A percentile compares a stretch with the other conserved stretches of the same genome.
These are phyloP conservation scores for Pisolithus sp. DNA, from an alignment of 768 basidiomycete species.

Conservation along the genomic window DNA sequence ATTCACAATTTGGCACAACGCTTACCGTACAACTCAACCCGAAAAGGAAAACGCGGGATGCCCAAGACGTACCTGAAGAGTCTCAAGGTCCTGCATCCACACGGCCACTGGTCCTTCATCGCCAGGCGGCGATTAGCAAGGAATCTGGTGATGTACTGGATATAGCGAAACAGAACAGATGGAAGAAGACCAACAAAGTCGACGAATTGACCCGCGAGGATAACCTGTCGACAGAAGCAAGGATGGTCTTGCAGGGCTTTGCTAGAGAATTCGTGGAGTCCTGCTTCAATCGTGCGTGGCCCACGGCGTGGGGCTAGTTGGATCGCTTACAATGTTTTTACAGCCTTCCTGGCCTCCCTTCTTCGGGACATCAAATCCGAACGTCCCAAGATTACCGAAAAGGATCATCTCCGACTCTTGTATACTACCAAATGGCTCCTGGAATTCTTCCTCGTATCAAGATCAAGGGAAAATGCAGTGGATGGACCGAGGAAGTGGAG, in stretches of 20 bases:
- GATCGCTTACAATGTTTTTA: slow-evolving; percentile 8
- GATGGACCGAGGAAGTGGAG: slow-evolving; percentile 39
- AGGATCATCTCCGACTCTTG: slow-evolving; percentile 85
- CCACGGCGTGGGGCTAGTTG: slow-evolving; percentile 10
- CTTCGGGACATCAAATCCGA: slow-evolving; percentile 93
- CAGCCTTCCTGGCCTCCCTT: slow-evolving; percentile 81
- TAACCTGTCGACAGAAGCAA: slow-evolving; percentile 60
- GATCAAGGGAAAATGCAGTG: slow-evolving; percentile 31
- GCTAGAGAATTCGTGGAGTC: slow-evolving; percentile 70
- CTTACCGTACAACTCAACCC: slow-evolving; percentile 71
- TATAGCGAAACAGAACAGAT: slow-evolving; percentile 53
- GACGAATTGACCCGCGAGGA: slow-evolving; percentile 68
- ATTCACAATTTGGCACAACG: slow-evolving; percentile 96
- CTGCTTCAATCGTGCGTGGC: slow-evolving; percentile 80
- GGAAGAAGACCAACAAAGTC: slow-evolving; percentile 51
- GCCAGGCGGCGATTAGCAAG: slow-evolving; percentile 69
- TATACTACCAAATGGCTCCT: slow-evolving; percentile 89
- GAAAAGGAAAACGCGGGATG: slow-evolving; percentile 35
- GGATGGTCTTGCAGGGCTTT: slow-evolving; percentile 56
- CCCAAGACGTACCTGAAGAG: slow-evolving; percentile 17
- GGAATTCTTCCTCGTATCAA: slow-evolving; percentile 70
- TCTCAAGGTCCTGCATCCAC: slow-evolving; percentile 27
- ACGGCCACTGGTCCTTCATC: slow-evolving; percentile 71
- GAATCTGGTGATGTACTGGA: slow-evolving; percentile 71
- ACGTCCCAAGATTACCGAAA: slow-evolving; percentile 87